Percentiles rank a stretch among this genome's conserved stretches.
Evolutionary conservation across 2,329 filamentous ascomycete species (phyloP).

Genomic region (Alternaria infectoria): DNA sequence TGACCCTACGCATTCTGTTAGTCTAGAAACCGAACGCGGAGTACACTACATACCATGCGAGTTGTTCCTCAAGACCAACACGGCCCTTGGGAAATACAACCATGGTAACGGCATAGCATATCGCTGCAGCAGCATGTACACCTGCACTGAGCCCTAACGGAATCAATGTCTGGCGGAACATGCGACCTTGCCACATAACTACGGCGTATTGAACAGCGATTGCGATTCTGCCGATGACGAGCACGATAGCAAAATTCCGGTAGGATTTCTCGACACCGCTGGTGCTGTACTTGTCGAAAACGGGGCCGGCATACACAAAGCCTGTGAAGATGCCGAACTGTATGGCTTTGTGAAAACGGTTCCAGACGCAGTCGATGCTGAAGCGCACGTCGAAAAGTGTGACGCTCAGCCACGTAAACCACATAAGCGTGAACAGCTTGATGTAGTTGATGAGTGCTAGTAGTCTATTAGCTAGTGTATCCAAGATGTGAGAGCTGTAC

Average conservation of each 20-base stretch:
- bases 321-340: conserved; percentile 70
- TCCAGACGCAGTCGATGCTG: conserved; percentile 68
- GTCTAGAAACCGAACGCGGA: background rate
- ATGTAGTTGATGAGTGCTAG: conserved; percentile 52
- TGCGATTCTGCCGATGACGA: conserved; percentile 22
- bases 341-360: conserved; percentile 64
- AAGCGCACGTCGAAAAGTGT: conserved; percentile 71
- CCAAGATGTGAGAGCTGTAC: background rate
- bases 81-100: conserved; percentile 15
- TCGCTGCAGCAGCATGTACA: conserved; percentile 18
- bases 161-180: conserved; percentile 27
- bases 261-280: conserved; percentile 21
- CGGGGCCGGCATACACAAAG: conserved; percentile 65
- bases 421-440: conserved; percentile 64
- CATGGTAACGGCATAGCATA: conserved; percentile 21
- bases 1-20: conserved; percentile 18
- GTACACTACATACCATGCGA: conserved; percentile 18
- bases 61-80: conserved; percentile 22
- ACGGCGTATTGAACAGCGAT: conserved; percentile 29
- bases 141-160: conserved; percentile 24
- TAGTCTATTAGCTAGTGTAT: background rate
- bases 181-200: conserved; percentile 29
- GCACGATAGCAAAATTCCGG: conserved; percentile 22
- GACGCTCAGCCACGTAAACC: conserved; percentile 71
- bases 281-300: conserved; percentile 37